A percentile compares a stretch with the other conserved stretches of the same genome.
phyloP scores from a whole-genome alignment of 169 alveolate species.

The Cryptosporidium sp. region DNA sequence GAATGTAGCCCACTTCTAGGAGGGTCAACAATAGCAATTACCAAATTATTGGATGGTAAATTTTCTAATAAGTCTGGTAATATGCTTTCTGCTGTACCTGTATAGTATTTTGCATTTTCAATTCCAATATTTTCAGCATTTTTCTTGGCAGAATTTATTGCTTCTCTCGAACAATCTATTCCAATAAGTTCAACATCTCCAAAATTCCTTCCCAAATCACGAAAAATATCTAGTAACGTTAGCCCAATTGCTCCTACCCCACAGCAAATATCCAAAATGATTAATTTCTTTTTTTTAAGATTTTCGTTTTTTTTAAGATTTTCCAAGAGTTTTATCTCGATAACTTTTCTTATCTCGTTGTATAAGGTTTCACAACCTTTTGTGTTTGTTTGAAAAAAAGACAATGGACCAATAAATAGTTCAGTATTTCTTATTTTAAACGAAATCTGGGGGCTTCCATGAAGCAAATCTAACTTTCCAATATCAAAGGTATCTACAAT shows the following conservation, averaged over 20 bases:
- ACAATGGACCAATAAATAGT: constrained; percentile 60
- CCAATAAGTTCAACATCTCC: constrained; percentile 68
- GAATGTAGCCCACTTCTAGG: constrained; percentile 76
- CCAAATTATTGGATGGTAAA: background rate
- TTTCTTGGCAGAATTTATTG: constrained; percentile 69
- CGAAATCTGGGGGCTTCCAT: constrained; percentile 26
- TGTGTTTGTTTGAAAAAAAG: constrained; percentile 79
- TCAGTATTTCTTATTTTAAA: constrained; percentile 22
- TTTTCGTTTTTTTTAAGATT: background rate
- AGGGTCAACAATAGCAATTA: constrained; percentile 78
- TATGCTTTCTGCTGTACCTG: constrained; percentile 60
- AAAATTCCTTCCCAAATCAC: constrained; percentile 9
- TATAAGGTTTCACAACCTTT: constrained; percentile 69
- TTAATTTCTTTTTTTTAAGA: background rate
- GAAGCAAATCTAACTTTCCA: constrained; percentile 40
- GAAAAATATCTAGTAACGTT: constrained; percentile 61
- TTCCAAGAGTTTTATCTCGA: background rate
- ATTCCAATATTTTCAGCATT: constrained; percentile 73
- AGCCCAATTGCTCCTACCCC: constrained; percentile 80
- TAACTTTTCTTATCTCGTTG: constrained; percentile 22
- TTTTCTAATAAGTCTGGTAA: constrained; percentile 3
- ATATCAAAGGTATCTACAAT: constrained; percentile 63
- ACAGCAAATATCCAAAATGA: constrained; percentile 78
- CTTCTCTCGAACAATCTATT: constrained; percentile 74
- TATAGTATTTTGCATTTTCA: constrained; percentile 52